Evolutionary conservation across 2,329 filamentous ascomycete species (phyloP).

Genomic region (Beauveria asiatica): DNA sequence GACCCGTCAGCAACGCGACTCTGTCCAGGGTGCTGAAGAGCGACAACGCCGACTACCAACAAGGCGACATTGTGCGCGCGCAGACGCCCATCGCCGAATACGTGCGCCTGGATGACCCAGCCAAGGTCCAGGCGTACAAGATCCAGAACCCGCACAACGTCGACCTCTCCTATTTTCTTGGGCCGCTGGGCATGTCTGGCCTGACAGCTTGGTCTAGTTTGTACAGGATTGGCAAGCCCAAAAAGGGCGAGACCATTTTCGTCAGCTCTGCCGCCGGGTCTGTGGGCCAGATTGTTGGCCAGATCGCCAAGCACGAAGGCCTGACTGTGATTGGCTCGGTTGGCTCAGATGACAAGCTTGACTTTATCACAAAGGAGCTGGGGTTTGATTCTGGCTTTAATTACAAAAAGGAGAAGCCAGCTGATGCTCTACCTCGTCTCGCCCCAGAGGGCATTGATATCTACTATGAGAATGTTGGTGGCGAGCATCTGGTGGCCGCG

Average conservation of each 20-base stretch:
- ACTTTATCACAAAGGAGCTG: slow-evolving; percentile 48
- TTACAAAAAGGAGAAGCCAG: slow-evolving; percentile 74
- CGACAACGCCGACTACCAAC: slow-evolving; percentile 50
- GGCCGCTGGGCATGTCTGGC: slow-evolving; percentile 54
- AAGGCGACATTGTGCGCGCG: slow-evolving; percentile 58
- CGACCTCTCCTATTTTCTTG: slow-evolving; percentile 60
- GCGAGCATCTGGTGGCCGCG: slow-evolving; percentile 41
- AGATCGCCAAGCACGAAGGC: slow-evolving; percentile 74
- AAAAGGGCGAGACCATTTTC: slow-evolving; percentile 67
- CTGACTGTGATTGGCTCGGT: slow-evolving; percentile 72
- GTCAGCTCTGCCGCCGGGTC: slow-evolving; percentile 72
- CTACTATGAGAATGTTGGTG: slow-evolving; percentile 47
- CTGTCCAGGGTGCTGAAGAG: slow-evolving; percentile 66
- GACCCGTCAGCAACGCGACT: slow-evolving; percentile 55
- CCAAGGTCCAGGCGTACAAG: slow-evolving; percentile 36
- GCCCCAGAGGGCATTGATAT: slow-evolving; percentile 72
- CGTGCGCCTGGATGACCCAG: slow-evolving; percentile 40
- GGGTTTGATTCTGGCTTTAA: slow-evolving; percentile 63
- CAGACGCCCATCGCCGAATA: slow-evolving; percentile 61
- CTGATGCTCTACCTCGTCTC: slow-evolving; percentile 58
- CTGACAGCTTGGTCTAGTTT: slow-evolving; percentile 64
- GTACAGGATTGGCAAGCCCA: slow-evolving; percentile 53
- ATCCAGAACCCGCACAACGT: slow-evolving; percentile 63
- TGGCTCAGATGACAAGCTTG: slow-evolving; percentile 70
- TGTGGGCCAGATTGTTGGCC: slow-evolving; percentile 75